These are phyloP conservation scores for Phycomyces blakesleeanus DNA, from an alignment of 192 early-diverging fungal genomes.

Conservation along the genomic window DNA sequence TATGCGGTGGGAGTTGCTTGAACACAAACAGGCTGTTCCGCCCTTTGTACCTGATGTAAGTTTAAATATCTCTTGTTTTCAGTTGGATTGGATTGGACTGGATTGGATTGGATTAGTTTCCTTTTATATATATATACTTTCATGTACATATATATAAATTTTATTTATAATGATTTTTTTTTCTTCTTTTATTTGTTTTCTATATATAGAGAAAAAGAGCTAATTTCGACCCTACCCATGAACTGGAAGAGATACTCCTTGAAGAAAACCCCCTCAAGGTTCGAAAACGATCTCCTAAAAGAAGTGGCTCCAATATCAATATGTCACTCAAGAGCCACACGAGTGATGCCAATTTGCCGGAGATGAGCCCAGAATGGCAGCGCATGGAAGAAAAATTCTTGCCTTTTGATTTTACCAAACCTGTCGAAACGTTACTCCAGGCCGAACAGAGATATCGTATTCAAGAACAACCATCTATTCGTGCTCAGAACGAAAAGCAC, in stretches of 20 bases:
- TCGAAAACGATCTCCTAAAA: conserved; percentile 55
- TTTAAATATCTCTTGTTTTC: conserved; percentile 11
- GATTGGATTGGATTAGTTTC: too few species aligned
- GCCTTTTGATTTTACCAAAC: conserved; percentile 71
- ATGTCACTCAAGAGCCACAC: conserved; percentile 34
- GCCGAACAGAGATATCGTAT: conserved; percentile 9
- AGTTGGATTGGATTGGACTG: background rate
- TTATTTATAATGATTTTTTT: too few species aligned
- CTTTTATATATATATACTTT: too few species aligned
- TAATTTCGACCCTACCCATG: conserved; percentile 96
- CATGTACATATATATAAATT: too few species aligned
- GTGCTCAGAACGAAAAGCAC: too few species aligned
- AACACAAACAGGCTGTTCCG: conserved; percentile 65
- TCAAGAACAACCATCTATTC: too few species aligned
- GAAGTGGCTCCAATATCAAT: conserved; percentile 14
- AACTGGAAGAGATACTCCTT: conserved; percentile 92
- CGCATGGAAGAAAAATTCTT: conserved; percentile 79
- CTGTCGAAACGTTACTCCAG: conserved; percentile 15
- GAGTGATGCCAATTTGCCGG: conserved; percentile 10
- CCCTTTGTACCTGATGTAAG: conserved; percentile 85
- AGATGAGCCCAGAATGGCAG: conserved; percentile 51
- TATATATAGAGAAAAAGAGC: conserved; percentile 64
- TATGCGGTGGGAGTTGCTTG: conserved; percentile 75
- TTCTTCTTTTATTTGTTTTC: too few species aligned
- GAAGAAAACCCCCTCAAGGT: conserved; percentile 93